Evolutionary conservation across 2,329 filamentous ascomycete genomes (phyloP).

Genomic region (Sporothrix curviconia): DNA sequence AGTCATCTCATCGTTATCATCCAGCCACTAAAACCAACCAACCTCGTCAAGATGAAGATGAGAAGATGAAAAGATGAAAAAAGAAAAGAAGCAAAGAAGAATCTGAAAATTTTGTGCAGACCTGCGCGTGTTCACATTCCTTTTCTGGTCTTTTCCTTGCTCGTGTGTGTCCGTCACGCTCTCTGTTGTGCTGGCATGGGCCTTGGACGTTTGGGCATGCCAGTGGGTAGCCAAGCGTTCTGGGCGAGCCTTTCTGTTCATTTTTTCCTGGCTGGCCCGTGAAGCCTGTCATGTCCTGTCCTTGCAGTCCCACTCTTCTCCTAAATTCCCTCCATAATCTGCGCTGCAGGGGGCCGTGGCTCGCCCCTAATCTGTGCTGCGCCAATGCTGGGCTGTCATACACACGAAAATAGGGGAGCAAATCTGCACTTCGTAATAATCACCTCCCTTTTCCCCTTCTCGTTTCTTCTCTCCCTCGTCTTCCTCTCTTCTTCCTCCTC

Average conservation of each 20-base stretch:
- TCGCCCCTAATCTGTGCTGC: background rate
- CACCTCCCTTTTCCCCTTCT: background rate
- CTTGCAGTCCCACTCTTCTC: background rate
- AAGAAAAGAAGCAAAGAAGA: background rate
- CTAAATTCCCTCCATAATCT: conserved; percentile 5
- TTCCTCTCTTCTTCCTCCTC: background rate
- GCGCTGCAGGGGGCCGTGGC: conserved; percentile 4
- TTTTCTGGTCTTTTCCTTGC: background rate
- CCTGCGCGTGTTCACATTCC: no score
- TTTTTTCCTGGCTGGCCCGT: no score
- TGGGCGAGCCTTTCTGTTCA: no score
- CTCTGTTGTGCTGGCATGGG: no score
- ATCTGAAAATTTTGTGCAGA: no score
- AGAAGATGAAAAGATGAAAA: background rate
- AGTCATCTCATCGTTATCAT: no score
- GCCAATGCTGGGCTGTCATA: background rate
- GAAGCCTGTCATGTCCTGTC: background rate
- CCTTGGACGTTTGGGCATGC: no score
- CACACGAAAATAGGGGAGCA: background rate
- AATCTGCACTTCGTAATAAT: background rate
- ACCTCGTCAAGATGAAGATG: background rate
- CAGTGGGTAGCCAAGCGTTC: no score
- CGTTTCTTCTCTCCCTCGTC: background rate
- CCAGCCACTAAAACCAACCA: no score
- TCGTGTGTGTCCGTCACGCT: no score